A percentile compares a stretch with the other conserved stretches of the same genome.
Conservation (phyloP, 1,284 basidiomycete species). For the Cutaneotrichosporon spelunceum region DNA sequence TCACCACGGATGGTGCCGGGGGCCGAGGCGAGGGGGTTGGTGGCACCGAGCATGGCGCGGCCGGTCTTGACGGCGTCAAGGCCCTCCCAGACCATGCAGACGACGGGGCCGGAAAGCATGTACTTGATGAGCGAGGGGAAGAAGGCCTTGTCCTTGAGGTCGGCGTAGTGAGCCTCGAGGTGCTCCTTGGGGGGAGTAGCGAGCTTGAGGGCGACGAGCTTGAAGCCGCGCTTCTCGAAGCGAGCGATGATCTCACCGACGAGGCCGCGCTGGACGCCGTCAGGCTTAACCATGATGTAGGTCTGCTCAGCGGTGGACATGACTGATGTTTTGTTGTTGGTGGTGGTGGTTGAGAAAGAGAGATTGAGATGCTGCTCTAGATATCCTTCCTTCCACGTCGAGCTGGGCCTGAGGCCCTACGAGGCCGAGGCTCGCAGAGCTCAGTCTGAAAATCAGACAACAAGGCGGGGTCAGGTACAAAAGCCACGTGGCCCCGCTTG, state of each 20-base stretch:
- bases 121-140: slow-evolving; percentile 91
- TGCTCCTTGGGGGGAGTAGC: slow-evolving; percentile 69
- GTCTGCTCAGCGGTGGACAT: slow-evolving; percentile 55
- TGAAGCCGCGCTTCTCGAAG: slow-evolving; percentile 95
- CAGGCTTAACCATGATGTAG: slow-evolving; percentile 68
- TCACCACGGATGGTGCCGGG: slow-evolving; percentile 59
- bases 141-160: slow-evolving; percentile 86
- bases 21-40: slow-evolving; percentile 88
- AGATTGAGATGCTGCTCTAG: neutral
- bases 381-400: neutral
- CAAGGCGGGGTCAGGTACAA: no score
- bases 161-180: slow-evolving; percentile 89
- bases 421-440: no score
- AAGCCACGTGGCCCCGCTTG: no score
- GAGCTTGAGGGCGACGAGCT: slow-evolving; percentile 78
- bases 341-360: slow-evolving; percentile 18
- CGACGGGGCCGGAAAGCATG: slow-evolving; percentile 91
- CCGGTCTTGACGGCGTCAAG: slow-evolving; percentile 95
- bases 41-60: slow-evolving; percentile 91
- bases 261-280: slow-evolving; percentile 93
- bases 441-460: slow-evolving; percentile 5
- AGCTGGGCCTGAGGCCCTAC: no score
- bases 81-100: slow-evolving; percentile 96
- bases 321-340: slow-evolving; percentile 30
- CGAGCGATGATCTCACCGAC: slow-evolving; percentile 88